Conservation (phyloP, 2,329 filamentous ascomycete species). For the Magnaporthales sp. region DNA sequence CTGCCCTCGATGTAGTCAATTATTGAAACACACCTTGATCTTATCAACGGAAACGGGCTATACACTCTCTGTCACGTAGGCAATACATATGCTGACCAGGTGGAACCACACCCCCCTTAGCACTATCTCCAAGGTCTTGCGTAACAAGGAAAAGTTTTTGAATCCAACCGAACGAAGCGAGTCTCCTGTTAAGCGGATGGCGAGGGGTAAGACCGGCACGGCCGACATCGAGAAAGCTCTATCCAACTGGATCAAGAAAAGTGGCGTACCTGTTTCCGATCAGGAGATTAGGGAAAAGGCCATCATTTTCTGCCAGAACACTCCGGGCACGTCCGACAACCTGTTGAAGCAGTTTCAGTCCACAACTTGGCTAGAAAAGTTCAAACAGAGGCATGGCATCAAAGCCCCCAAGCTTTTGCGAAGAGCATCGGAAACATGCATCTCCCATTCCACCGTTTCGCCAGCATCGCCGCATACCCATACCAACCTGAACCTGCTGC, state of each 20-base stretch:
- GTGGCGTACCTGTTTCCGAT: slow-evolving; percentile 67
- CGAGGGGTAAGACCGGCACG: slow-evolving; percentile 54
- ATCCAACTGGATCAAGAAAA: slow-evolving; percentile 77
- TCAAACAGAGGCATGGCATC: slow-evolving; percentile 78
- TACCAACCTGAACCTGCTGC: slow-evolving; percentile 45
- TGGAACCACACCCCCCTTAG: slow-evolving; percentile 34
- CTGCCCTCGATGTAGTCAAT: background rate
- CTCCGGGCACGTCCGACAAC: background rate
- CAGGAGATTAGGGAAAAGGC: slow-evolving; percentile 81
- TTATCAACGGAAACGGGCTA: background rate
- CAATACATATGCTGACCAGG: background rate
- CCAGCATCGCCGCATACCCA: slow-evolving; percentile 56
- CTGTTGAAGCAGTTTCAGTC: background rate
- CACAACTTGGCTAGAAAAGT: slow-evolving; percentile 81
- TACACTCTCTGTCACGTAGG: background rate
- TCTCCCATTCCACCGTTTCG: slow-evolving; percentile 59
- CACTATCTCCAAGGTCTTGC: slow-evolving; percentile 96
- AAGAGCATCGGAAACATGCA: slow-evolving; percentile 59
- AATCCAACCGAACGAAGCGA: slow-evolving; percentile 69
- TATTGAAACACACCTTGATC: background rate
- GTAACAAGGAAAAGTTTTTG: slow-evolving; percentile 91
- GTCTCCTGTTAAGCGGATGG: slow-evolving; percentile 73
- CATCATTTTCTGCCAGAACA: slow-evolving; percentile 55
- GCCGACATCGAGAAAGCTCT: slow-evolving; percentile 90
- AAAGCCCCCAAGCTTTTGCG: slow-evolving; percentile 38